Conservation (phyloP, 225 moss, liverwort and hornwort species). For the Neckera pumila region DNA sequence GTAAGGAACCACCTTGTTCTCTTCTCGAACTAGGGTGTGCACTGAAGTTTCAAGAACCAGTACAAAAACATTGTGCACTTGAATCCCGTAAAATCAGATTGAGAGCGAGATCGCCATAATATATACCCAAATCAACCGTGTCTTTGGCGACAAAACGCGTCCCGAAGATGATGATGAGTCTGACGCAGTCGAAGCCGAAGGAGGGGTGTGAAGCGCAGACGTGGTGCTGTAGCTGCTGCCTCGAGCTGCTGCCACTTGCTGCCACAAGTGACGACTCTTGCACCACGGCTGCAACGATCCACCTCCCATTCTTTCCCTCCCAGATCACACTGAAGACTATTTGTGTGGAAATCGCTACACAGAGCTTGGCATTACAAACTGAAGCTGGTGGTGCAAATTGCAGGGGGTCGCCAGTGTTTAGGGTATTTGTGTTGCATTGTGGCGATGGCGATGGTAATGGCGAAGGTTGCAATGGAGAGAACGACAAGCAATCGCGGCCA, state of each 20-base stretch:
- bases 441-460: neutral
- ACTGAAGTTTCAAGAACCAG: no score
- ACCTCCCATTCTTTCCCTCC: neutral
- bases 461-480: neutral
- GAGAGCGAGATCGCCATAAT: neutral
- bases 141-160: slow-evolving; percentile 30
- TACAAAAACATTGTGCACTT: no score
- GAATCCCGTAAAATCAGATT: neutral
- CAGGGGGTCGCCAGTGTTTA: neutral
- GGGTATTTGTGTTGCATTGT: neutral
- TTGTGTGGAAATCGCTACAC: neutral
- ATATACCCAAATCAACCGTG: slow-evolving; percentile 34
- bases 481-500: neutral
- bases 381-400: neutral
- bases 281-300: slow-evolving; percentile 18
- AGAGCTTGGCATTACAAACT: neutral
- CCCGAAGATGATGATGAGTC: slow-evolving; percentile 3
- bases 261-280: slow-evolving; percentile 17
- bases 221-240: neutral
- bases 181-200: neutral
- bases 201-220: slow-evolving; percentile 1
- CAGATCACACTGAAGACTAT: neutral
- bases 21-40: neutral
- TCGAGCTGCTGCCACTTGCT: slow-evolving; percentile 28
- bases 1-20: neutral